Base-by-base conservation (phyloP, 176 grass and related monocot species). In the Phoenix roebelenii region DNA sequence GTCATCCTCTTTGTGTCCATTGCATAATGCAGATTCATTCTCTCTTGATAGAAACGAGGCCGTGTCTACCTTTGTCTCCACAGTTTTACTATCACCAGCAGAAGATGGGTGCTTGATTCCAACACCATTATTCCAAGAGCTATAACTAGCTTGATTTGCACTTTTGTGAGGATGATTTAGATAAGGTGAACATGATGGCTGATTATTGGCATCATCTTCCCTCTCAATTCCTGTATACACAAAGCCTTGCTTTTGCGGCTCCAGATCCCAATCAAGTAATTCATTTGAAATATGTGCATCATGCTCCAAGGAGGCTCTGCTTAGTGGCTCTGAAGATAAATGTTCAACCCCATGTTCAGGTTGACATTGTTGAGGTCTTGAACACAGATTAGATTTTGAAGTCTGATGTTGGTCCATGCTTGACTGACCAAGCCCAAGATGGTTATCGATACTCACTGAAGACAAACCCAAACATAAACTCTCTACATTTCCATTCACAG, bases 391-490 rank as follows among this genome's bases (percentile, higher is more conserved):
- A 51, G 67, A 59, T 7, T 48, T 54, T 67, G 57, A 64, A 77
- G 25, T 68, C 22, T 14, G 49, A 22, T 63, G 77, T 63, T 77
- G 73, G 39, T 65, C 57, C 55, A 61, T 64, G 50, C 17, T 52
- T 57, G 30, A 71, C 39, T 19, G 59, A 20, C 74, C 68, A 77
- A 54, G 60, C 18, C 30, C 60, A 69, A 65, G 28, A 62, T 70
- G 71, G 64, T 28, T 72, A 64, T 80, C 84, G 78, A 85, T 59
- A 52, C 53, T 72, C 52, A 85, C 55, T 65, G 81, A 88, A 67
- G 78, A 85, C 28, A 91, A 65, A 60, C 55, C 52, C 25, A 50
- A 20, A 64, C 71, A 76, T 55, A 91, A 48, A 62, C 63, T 79
- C 39, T 84, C 57, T 6, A 62, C 64, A 63, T 52, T 70, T 23